These are phyloP conservation scores for Imleria badia DNA, from an alignment of 768 basidiomycete genomes.

Conservation along the genomic window DNA sequence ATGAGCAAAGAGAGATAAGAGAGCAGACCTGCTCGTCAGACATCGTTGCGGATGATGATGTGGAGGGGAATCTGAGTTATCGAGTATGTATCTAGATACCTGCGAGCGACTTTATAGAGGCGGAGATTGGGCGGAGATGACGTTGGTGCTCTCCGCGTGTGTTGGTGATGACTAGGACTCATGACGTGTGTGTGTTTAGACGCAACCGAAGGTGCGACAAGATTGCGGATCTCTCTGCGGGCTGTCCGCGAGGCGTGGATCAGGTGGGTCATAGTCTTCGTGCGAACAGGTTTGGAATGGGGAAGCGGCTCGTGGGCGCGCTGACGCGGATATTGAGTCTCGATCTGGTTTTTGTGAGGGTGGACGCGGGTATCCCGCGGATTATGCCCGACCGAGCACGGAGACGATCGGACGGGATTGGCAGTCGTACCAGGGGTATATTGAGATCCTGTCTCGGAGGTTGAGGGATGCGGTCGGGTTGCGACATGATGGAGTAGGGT, in stretches of 20 bases:
- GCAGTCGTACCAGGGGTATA: slow-evolving; percentile 65
- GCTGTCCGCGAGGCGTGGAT: no score
- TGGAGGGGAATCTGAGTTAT: slow-evolving; percentile 16
- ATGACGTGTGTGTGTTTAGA: no score
- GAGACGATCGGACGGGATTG: slow-evolving; percentile 51
- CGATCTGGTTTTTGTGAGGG: slow-evolving; percentile 36
- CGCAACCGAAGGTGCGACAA: no score
- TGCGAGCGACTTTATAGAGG: no score
- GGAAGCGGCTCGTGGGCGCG: slow-evolving; percentile 52
- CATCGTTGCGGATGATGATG: slow-evolving; percentile 48
- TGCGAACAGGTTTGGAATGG: no score
- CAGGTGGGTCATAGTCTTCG: no score
- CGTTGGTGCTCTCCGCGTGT: no score
- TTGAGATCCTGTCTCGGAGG: slow-evolving; percentile 74
- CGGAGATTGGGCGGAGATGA: no score
- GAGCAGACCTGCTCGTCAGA: slow-evolving; percentile 78
- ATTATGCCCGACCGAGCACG: slow-evolving; percentile 32
- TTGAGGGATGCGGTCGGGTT: slow-evolving; percentile 64
- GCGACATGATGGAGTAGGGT: slow-evolving; percentile 34
- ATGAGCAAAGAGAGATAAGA: slow-evolving; percentile 7
- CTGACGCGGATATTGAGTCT: slow-evolving; percentile 54
- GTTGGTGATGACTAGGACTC: no score
- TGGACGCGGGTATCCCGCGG: slow-evolving; percentile 12
- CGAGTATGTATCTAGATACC: no score
- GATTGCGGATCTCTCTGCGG: no score